phyloP scores from a whole-genome alignment of 257 asterid species.

The Scutellaria baicalensis region DNA sequence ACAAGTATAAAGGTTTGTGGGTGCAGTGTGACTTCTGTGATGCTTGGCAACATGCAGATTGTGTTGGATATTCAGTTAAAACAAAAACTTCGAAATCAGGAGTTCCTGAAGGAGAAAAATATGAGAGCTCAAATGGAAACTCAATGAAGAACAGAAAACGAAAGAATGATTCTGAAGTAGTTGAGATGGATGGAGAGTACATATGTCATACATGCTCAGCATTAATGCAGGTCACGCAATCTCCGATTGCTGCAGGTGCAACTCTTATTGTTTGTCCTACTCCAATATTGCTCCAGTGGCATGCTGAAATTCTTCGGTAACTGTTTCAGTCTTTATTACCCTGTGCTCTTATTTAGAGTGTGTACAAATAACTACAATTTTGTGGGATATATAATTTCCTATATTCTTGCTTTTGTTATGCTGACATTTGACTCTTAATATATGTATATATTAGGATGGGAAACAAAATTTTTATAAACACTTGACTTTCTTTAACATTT shows the following conservation, averaged over 20 bases:
- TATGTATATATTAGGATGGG: too few relatives aligned
- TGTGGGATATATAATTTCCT: not conserved
- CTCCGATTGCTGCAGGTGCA: conserved; percentile 85
- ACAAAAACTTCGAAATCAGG: conserved; percentile 30
- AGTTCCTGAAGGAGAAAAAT: conserved; percentile 20
- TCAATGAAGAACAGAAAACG: conserved; percentile 34
- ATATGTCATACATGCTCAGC: conserved; percentile 70
- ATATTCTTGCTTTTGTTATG: conserved; percentile 1
- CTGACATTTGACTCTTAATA: not conserved
- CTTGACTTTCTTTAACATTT: too few relatives aligned
- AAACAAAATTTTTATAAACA: too few relatives aligned
- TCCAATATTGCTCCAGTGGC: conserved; percentile 97
- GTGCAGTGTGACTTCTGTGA: conserved; percentile 96
- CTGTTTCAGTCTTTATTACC: conserved; percentile 22
- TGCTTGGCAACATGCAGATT: conserved; percentile 98
- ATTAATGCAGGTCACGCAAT: conserved; percentile 76
- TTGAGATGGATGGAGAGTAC: conserved; percentile 56
- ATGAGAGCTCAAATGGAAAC: conserved; percentile 18
- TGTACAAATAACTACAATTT: not conserved
- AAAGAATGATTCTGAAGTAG: conserved; percentile 38
- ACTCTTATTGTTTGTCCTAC: conserved; percentile 98
- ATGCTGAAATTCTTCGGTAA: conserved; percentile 94
- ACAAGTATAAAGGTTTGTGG: conserved; percentile 74
- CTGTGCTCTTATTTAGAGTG: conserved; percentile 14
- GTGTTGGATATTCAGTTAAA: conserved; percentile 82